Evolutionary conservation across 1,284 basidiomycete genomes (phyloP).

Genomic region (Cryptococcus sp.): DNA sequence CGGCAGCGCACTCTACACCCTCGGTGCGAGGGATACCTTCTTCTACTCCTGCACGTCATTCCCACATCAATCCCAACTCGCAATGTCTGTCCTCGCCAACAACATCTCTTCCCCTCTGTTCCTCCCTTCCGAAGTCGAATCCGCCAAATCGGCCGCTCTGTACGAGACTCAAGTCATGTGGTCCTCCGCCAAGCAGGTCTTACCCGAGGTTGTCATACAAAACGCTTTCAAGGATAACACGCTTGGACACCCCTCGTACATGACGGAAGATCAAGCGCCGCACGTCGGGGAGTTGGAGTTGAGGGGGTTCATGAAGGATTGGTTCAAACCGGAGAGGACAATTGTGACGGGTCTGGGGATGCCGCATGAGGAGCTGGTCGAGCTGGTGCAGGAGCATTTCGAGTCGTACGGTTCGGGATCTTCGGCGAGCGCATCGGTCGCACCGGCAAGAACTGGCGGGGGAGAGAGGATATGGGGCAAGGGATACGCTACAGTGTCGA

Average conservation of each 20-base stretch:
- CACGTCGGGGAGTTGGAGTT: conserved; percentile 63
- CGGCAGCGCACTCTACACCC: conserved; percentile 88
- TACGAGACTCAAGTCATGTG: conserved; percentile 88
- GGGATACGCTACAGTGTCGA: conserved; percentile 36
- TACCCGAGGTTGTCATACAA: conserved; percentile 86
- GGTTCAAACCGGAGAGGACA: conserved; percentile 90
- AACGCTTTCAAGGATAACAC: conserved; percentile 76
- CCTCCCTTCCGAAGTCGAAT: conserved; percentile 69
- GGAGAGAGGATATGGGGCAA: conserved; percentile 16
- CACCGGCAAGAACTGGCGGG: not conserved
- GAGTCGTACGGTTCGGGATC: conserved; percentile 49
- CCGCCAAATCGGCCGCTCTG: conserved; percentile 79
- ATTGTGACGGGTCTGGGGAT: conserved; percentile 92
- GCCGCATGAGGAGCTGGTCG: conserved; percentile 79
- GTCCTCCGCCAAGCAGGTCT: conserved; percentile 86
- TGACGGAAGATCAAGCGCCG: conserved; percentile 76
- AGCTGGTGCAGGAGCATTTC: conserved; percentile 76
- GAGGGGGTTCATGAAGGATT: conserved; percentile 64
- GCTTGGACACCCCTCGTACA: conserved; percentile 83
- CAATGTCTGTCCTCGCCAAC: conserved; percentile 83
- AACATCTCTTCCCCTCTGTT: conserved; percentile 79
- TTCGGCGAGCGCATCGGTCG: not conserved
- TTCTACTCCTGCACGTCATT: conserved; percentile 99
- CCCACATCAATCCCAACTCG: conserved; percentile 71
- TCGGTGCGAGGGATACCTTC: conserved; percentile 87